Conservation (phyloP, 176 grass and related monocot species). For the Oryza meridionalis region DNA sequence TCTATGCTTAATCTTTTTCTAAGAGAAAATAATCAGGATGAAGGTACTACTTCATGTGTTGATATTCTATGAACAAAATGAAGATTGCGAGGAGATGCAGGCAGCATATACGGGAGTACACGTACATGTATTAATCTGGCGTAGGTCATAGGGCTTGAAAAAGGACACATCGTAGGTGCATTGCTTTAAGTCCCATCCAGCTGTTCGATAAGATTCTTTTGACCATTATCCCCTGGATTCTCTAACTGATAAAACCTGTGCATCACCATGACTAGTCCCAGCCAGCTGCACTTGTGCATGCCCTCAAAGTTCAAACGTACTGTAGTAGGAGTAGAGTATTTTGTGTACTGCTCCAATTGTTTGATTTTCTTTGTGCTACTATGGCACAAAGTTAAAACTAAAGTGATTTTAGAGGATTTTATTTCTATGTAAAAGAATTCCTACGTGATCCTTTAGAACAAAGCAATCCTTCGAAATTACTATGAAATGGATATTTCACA, state of each 20-base stretch:
- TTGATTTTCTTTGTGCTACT: too few relatives aligned
- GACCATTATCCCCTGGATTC: constrained; percentile 38
- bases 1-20: too few relatives aligned
- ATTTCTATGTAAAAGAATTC: too few relatives aligned
- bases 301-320: too few relatives aligned
- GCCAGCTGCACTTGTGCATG: neutral
- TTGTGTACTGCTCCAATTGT: too few relatives aligned
- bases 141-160: constrained; percentile 19
- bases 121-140: neutral
- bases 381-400: too few relatives aligned
- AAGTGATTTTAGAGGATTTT: too few relatives aligned
- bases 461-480: too few relatives aligned
- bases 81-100: neutral
- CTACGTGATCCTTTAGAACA: too few relatives aligned
- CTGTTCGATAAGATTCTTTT: constrained; percentile 53
- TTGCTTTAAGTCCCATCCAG: constrained; percentile 51
- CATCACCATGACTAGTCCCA: neutral
- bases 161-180: constrained; percentile 33
- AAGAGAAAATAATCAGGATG: too few relatives aligned
- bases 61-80: neutral
- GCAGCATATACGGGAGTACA: neutral
- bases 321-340: too few relatives aligned
- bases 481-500: too few relatives aligned
- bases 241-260: neutral
- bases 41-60: neutral